Percentiles rank a stretch among this genome's conserved stretches.
Conservation (phyloP, 495 filamentous ascomycete species). For the Geopyxis carbonaria region DNA sequence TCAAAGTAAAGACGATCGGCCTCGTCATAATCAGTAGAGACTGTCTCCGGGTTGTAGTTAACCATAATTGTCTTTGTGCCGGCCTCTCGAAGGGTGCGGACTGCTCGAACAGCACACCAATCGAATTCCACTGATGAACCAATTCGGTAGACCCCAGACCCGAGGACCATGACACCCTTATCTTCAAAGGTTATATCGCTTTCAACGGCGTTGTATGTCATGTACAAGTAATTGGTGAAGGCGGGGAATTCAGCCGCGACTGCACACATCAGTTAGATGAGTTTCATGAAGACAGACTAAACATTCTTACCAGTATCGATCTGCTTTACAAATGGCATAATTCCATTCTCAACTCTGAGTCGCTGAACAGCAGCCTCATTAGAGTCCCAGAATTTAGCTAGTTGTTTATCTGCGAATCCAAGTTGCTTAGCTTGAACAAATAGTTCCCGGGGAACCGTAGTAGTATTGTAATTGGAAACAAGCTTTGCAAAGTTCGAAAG, state of each 20-base stretch:
- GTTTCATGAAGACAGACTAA: not conserved
- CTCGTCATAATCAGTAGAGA: slow-evolving; percentile 91
- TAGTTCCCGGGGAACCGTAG: slow-evolving; percentile 43
- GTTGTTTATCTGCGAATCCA: slow-evolving; percentile 82
- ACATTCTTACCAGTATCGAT: slow-evolving; percentile 52
- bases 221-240: slow-evolving; percentile 89
- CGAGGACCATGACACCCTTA: slow-evolving; percentile 85
- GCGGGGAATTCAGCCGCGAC: slow-evolving; percentile 94
- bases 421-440: slow-evolving; percentile 76
- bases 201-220: slow-evolving; percentile 85
- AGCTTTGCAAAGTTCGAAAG: slow-evolving; percentile 72
- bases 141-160: slow-evolving; percentile 94
- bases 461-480: slow-evolving; percentile 55
- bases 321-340: slow-evolving; percentile 83
- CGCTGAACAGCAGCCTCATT: slow-evolving; percentile 79
- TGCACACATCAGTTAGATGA: slow-evolving; percentile 10
- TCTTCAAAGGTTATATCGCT: slow-evolving; percentile 76
- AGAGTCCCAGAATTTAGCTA: slow-evolving; percentile 84
- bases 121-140: slow-evolving; percentile 97
- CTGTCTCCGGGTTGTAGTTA: slow-evolving; percentile 91
- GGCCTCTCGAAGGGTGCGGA: slow-evolving; percentile 75
- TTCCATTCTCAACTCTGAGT: slow-evolving; percentile 63
- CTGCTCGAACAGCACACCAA: slow-evolving; percentile 95
- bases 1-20: slow-evolving; percentile 93
- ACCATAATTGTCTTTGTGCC: slow-evolving; percentile 97